Evolutionary conservation across 768 basidiomycete genomes (phyloP), one percentile per base, ranked within the genome.

Genomic region (Fibroporia radiculosa): DNA sequence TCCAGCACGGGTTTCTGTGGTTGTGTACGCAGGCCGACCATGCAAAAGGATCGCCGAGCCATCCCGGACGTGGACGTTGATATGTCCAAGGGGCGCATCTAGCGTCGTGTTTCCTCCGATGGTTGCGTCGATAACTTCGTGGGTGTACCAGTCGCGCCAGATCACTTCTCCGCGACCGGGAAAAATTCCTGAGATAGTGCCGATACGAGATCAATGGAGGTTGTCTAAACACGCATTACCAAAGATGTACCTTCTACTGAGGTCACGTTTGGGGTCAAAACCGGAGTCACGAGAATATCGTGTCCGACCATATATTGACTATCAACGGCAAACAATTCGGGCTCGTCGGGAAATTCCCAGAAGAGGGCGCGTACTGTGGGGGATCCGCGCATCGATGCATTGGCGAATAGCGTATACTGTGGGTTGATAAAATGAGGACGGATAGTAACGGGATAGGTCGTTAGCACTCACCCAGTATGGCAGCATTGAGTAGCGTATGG

Each of bases 61-160:
- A 42, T 80, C 78, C n/a, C 85, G 77, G 50, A 89, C 61, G 54
- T 88, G 84, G 18, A 88, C 77, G 47, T 80, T 80, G 61, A 90
- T 87, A 54, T 85, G 80, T 13, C 79, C 72, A 3, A 90, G 75
- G 3, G 84, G 84, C 2, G 83, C 82, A 16, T 67, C 56, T 31
- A 88, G 66, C 3, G 76, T 77, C 0, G 72, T 74, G 47, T 70
- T 68, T 23, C 54, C 59, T 25, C 72, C 71, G 2, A 62, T 27
- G 1, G 62, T 60, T 11, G 69, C 62, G 16, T 80, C 61, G 22
- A 80, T 69, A 32, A 67, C 67, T 10, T 73, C 70, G 52, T 84
- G 80, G 0, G 78, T 82, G 60, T 79, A 84, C 80, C 81, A 85
- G 58, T 86, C 83, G 32, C 83, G 73, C 83, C 82, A 87, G 43